Evolutionary conservation across 2,329 filamentous ascomycete species (phyloP).

Genomic region (Fusarium neocosmosporiellum): DNA sequence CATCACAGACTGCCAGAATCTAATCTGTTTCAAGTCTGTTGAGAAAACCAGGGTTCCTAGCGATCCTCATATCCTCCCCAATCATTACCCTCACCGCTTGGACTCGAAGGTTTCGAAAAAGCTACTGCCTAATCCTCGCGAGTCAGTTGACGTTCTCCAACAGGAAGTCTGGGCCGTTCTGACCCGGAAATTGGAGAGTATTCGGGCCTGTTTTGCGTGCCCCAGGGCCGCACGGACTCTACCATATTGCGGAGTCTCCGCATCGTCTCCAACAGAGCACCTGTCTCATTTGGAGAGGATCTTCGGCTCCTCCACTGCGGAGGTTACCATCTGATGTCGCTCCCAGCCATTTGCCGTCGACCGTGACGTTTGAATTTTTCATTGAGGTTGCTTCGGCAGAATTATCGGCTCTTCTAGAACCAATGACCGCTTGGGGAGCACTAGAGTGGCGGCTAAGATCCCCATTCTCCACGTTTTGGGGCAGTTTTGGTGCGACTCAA

Average conservation of each 20-base stretch:
- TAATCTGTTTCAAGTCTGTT: slow-evolving; percentile 1
- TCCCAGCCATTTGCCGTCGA: not conserved
- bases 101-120: not conserved
- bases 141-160: not conserved
- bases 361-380: slow-evolving; percentile 29
- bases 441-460: slow-evolving; percentile 11
- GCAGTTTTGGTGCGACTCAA: slow-evolving; percentile 9
- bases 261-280: slow-evolving; percentile 30
- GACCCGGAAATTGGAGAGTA: not conserved
- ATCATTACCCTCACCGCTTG: not conserved
- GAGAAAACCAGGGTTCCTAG: not conserved
- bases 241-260: slow-evolving; percentile 35
- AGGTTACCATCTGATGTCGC: slow-evolving; percentile 13
- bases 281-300: slow-evolving; percentile 1
- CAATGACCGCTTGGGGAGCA: not conserved
- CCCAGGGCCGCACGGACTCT: slow-evolving; percentile 12
- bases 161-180: not conserved
- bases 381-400: not conserved
- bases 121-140: not conserved
- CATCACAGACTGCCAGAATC: not conserved
- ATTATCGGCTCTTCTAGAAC: slow-evolving; percentile 8
- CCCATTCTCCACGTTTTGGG: slow-evolving; percentile 27
- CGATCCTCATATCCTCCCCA: not conserved
- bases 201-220: not conserved
- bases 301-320: not conserved